phyloP scores from a whole-genome alignment of 345 rosid genomes.

The Raphanus sativus region DNA sequence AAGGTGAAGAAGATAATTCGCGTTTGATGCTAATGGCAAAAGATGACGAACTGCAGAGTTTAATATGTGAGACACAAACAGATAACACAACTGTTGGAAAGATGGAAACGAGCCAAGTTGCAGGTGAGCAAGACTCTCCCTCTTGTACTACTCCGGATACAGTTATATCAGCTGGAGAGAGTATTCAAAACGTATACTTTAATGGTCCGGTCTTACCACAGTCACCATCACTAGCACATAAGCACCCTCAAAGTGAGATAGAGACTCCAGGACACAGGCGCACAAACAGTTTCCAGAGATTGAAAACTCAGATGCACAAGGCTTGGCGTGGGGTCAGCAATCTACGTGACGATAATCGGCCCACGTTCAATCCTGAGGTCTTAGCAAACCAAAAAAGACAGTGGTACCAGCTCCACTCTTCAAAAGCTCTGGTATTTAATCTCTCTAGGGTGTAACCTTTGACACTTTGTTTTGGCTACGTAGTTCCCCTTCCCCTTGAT shows the following conservation, averaged over 20 bases:
- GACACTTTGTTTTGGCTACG: background rate
- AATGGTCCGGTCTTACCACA: slow-evolving; percentile 39
- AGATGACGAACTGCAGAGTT: slow-evolving; percentile 25
- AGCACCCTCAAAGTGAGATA: slow-evolving; percentile 70
- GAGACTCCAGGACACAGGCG: slow-evolving; percentile 46
- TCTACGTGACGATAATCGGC: slow-evolving; percentile 46
- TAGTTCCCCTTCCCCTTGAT: slow-evolving; percentile 13
- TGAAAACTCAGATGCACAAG: slow-evolving; percentile 77
- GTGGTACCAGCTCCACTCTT: slow-evolving; percentile 95
- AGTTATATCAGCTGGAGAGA: slow-evolving; percentile 30
- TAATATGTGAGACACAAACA: background rate
- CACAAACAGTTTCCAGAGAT: slow-evolving; percentile 62
- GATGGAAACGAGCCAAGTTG: slow-evolving; percentile 57
- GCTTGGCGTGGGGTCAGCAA: slow-evolving; percentile 82
- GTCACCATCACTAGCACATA: slow-evolving; percentile 45
- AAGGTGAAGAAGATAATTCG: slow-evolving; percentile 12
- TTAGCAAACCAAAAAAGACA: slow-evolving; percentile 92
- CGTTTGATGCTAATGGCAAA: slow-evolving; percentile 15
- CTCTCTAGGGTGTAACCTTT: slow-evolving; percentile 15
- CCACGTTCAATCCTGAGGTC: slow-evolving; percentile 88
- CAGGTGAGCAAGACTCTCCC: slow-evolving; percentile 44
- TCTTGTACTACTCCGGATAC: slow-evolving; percentile 1
- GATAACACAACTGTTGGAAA: slow-evolving; percentile 37
- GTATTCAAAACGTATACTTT: slow-evolving; percentile 33
- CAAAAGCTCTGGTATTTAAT: slow-evolving; percentile 65